Evolutionary conservation across 371 early-diverging fungal species (phyloP).

Genomic region (Dentiscutata heterogama): DNA sequence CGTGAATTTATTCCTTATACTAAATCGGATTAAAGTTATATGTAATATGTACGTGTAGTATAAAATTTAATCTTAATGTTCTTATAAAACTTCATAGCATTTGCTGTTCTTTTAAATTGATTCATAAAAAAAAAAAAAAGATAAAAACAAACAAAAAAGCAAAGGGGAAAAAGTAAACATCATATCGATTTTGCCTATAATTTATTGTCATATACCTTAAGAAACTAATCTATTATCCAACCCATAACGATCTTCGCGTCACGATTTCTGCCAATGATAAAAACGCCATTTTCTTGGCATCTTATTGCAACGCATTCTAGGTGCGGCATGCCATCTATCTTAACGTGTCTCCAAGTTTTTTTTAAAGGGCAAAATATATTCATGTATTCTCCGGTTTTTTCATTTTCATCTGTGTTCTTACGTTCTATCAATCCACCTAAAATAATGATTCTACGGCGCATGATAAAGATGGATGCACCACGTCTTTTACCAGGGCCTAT

Average conservation of each 20-base stretch:
- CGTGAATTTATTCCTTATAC: no score
- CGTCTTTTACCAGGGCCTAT: constrained; percentile 17
- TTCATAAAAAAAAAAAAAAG: no score
- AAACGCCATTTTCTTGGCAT: background rate
- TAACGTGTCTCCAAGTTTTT: constrained; percentile 21
- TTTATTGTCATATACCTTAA: no score
- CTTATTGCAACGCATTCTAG: constrained; percentile 37
- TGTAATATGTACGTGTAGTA: no score
- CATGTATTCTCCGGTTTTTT: background rate
- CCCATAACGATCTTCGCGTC: background rate
- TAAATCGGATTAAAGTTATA: no score
- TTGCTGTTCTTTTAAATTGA: no score
- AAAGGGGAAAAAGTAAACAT: no score
- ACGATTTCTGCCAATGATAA: constrained; percentile 28
- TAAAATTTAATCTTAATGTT: no score
- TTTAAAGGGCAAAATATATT: constrained; percentile 1
- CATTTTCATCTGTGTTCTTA: background rate
- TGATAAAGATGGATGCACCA: constrained; percentile 31
- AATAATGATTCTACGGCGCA: constrained; percentile 13
- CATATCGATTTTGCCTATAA: no score
- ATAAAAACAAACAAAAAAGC: no score
- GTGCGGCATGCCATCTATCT: constrained; percentile 2
- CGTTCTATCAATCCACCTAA: constrained; percentile 25
- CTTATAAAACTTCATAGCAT: no score
- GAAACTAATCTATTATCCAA: background rate